Base-by-base conservation (phyloP, 108 stramenopile genomes). In the Fistulifera solaris region DNA sequence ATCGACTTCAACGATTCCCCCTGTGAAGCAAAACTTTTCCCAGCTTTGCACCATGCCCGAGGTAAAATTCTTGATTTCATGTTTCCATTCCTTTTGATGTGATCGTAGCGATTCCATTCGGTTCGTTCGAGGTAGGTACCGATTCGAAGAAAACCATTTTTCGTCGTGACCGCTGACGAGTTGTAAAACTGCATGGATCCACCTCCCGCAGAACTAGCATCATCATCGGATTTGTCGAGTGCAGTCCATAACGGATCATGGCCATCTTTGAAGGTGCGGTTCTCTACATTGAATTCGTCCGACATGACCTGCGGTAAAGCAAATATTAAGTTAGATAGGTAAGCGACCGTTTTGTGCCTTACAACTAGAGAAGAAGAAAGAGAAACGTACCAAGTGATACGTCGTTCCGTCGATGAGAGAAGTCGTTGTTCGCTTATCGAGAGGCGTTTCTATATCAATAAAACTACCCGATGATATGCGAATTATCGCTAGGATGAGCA, bases 11-110 rank as follows among this genome's bases (percentile, higher is more conserved):
- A 98, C 58, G 27, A 95, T 88, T 10, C 97, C 97, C 38, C 97
- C 97, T 11, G 94, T 94, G 59, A 96, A 98, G 62, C 97, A 98
- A 64, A 98, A 96, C 68, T 98, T 98, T 68, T 98, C 75, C 97
- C 97, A 98, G 27, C 67, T 64, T 51, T 94, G 94, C 10, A 98
- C 49, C 94, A 95, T 96, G 0, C 92, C 97, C 13, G 77, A 77
- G 39, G 81, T 81, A 66, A 74, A 93, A 43, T 86, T 62, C 26
- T 74, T 82, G 51, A 58, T 56, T 27, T 77, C 68, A 12, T 73
- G 61, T 41, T 79, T 81, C 63, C 59, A 92, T 24, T 67, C 54
- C 53, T 85, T 81, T 88, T 73, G 31, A 92, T 58, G 0, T 61
- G 46, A 54, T 94, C 86, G 57, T 68, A 80, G 59, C 73, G 66